phyloP scores from a whole-genome alignment of 768 basidiomycete species.

The Boletus tomentosulus region DNA sequence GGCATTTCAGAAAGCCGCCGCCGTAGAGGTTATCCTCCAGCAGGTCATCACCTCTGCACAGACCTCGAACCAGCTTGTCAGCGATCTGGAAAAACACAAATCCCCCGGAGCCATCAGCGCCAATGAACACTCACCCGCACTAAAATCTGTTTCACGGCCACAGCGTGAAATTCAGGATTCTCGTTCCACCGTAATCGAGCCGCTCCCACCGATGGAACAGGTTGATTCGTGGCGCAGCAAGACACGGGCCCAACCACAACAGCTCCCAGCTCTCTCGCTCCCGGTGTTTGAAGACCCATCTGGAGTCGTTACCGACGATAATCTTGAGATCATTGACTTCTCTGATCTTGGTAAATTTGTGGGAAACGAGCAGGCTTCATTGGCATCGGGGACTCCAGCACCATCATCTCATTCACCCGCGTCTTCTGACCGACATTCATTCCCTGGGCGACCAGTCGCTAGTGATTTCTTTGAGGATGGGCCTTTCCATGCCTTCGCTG shows the following conservation, averaged over 20 bases:
- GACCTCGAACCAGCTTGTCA: conserved; percentile 3
- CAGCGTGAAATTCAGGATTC: conserved; percentile 12
- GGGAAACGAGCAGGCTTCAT: conserved; percentile 32
- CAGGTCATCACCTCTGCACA: conserved; percentile 37
- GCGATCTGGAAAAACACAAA: conserved; percentile 4
- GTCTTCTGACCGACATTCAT: conserved; percentile 20
- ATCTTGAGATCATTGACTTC: conserved; percentile 79
- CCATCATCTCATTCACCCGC: conserved; percentile 17
- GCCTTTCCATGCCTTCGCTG: conserved; percentile 32
- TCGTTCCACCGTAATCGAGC: conserved; percentile 19
- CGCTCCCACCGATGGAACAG: conserved; percentile 31
- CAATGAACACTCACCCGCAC: conserved; percentile 34
- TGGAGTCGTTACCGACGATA: conserved; percentile 48
- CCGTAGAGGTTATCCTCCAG: conserved; percentile 44
- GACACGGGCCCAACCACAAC: conserved; percentile 27
- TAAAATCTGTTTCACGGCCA: conserved; percentile 26
- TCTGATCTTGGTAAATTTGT: conserved; percentile 71
- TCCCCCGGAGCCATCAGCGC: conserved; percentile 7
- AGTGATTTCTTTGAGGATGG: conserved; percentile 71
- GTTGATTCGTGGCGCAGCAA: conserved; percentile 68
- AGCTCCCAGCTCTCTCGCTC: conserved; percentile 31
- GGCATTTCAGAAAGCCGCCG: conserved; percentile 33
- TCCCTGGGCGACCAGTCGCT: conserved; percentile 49
- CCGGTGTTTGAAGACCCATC: conserved; percentile 35
- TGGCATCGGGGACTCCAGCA: conserved; percentile 8